phyloP scores from a whole-genome alignment of 441 rosid species.

The Hura crepitans region DNA sequence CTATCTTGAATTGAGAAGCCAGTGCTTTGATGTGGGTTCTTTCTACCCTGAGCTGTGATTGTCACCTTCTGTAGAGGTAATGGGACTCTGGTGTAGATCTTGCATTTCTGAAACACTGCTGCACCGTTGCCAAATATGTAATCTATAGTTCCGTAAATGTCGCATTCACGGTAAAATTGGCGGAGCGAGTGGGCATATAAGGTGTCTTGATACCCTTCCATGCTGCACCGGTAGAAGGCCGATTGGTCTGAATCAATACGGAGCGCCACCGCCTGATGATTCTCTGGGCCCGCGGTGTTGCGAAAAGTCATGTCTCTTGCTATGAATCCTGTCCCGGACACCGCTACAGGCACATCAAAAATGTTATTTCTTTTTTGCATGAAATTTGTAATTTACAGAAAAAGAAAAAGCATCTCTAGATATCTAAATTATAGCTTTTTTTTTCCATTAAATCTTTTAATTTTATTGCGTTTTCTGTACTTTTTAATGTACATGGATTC shows the following conservation, averaged over 20 bases:
- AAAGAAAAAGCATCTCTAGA: too few species aligned
- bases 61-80: constrained; percentile 55
- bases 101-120: constrained; percentile 58
- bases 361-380: too few species aligned
- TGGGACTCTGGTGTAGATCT: constrained; percentile 37
- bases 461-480: too few species aligned
- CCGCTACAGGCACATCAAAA: constrained; percentile 78
- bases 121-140: constrained; percentile 62
- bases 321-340: constrained; percentile 78
- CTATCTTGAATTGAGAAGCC: constrained; percentile 87
- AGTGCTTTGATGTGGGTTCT: constrained; percentile 40
- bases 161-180: constrained; percentile 79
- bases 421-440: too few species aligned
- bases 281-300: constrained; percentile 76
- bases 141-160: constrained; percentile 58
- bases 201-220: constrained; percentile 78
- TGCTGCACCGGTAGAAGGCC: constrained; percentile 50
- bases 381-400: too few species aligned
- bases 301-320: constrained; percentile 76
- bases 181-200: constrained; percentile 89
- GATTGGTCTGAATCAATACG: constrained; percentile 75
- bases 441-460: too few species aligned
- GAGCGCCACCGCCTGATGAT: constrained; percentile 80
- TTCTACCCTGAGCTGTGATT: constrained; percentile 60
- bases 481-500: too few species aligned